These are phyloP conservation scores for Melampsora americana DNA, from an alignment of 1,284 basidiomycete species.

Conservation along the genomic window DNA sequence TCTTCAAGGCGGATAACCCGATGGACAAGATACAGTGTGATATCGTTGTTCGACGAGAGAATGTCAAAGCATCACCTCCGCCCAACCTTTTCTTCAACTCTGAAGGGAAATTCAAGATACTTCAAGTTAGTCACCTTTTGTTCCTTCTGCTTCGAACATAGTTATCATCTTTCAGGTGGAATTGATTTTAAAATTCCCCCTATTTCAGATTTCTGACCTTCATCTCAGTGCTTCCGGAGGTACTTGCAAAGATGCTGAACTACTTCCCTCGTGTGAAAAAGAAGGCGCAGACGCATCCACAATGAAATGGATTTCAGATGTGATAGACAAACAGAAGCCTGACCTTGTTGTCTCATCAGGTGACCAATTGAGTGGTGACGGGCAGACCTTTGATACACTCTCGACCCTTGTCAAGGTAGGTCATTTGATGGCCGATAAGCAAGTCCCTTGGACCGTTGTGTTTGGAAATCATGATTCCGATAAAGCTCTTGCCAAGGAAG, in stretches of 20 bases:
- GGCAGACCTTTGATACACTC: slow-evolving; percentile 50
- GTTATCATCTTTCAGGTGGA: background rate
- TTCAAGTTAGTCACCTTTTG: slow-evolving; percentile 22
- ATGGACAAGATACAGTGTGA: slow-evolving; percentile 27
- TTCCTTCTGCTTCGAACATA: background rate
- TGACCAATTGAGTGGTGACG: slow-evolving; percentile 45
- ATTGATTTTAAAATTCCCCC: background rate
- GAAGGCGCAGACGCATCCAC: slow-evolving; percentile 31
- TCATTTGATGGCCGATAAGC: slow-evolving; percentile 48
- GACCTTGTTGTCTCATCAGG: slow-evolving; percentile 34
- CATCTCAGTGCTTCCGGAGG: slow-evolving; percentile 36
- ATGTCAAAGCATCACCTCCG: background rate
- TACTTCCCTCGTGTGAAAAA: slow-evolving; percentile 2
- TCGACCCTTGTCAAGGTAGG: slow-evolving; percentile 49
- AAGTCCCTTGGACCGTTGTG: slow-evolving; percentile 51
- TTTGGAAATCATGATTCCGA: slow-evolving; percentile 53
- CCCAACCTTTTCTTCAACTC: slow-evolving; percentile 13
- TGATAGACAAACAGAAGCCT: slow-evolving; percentile 7
- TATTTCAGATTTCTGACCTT: slow-evolving; percentile 33
- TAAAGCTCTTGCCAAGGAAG: slow-evolving; percentile 47
- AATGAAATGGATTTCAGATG: slow-evolving; percentile 16
- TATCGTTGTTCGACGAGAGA: slow-evolving; percentile 30
- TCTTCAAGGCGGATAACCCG: slow-evolving; percentile 20
- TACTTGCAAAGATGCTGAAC: slow-evolving; percentile 6
- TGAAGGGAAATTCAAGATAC: slow-evolving; percentile 39